phyloP scores from a whole-genome alignment of 202 grass and related monocot species.

The Alloteropsis angusta region DNA sequence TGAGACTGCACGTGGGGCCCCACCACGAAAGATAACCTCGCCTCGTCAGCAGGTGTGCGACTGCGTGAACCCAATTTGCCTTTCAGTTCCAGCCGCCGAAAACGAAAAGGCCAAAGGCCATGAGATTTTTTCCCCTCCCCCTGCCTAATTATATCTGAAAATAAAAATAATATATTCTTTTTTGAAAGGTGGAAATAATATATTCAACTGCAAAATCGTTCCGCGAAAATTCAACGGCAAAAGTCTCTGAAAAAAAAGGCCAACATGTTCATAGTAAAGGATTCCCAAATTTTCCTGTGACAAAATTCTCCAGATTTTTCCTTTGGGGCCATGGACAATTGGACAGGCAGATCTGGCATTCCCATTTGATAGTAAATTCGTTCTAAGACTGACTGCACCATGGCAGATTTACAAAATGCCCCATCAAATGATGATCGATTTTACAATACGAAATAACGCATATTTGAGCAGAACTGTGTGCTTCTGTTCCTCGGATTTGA shows the following conservation, averaged over 20 bases:
- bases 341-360: not conserved
- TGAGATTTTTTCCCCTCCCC: not conserved
- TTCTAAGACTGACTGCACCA: not conserved
- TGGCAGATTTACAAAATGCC: no score
- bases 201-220: not conserved
- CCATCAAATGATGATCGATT: not conserved
- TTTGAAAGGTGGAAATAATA: no score
- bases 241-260: not conserved
- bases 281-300: not conserved
- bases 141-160: no score
- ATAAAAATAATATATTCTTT: no score
- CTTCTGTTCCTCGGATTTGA: not conserved
- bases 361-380: not conserved
- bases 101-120: no score
- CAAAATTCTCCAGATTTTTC: not conserved
- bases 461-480: not conserved
- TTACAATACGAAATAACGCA: not conserved
- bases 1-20: conserved; percentile 16
- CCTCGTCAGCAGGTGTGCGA: not conserved
- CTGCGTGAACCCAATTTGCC: not conserved
- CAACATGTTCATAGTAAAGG: not conserved
- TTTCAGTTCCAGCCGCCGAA: not conserved
- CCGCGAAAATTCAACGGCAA: not conserved
- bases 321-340: not conserved
- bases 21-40: not conserved